Percentiles rank a stretch among this genome's conserved stretches.
Conservation (phyloP, 371 early-diverging fungal species). For the Scutellospora calospora region DNA sequence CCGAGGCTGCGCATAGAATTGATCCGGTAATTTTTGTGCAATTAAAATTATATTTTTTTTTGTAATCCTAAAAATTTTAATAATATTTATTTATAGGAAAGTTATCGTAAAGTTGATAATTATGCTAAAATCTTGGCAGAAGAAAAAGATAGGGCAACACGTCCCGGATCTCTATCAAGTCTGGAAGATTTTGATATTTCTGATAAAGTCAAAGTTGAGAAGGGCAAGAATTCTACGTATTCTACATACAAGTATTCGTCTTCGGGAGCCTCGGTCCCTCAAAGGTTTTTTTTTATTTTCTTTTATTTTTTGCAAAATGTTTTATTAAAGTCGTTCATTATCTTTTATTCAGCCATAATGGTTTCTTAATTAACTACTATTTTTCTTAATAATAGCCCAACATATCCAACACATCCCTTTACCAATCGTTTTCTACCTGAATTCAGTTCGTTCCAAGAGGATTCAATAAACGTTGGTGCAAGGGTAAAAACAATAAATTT, state of each 20-base stretch:
- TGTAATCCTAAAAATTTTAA: no score
- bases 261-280: conserved; percentile 4
- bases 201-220: no score
- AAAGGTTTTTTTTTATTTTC: not conserved
- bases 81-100: no score
- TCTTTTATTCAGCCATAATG: not conserved
- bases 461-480: conserved; percentile 86
- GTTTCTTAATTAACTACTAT: not conserved
- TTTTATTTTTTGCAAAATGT: not conserved
- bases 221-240: no score
- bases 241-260: not conserved
- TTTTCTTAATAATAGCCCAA: not conserved
- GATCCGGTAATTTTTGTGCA: no score
- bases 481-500: conserved; percentile 56
- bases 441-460: conserved; percentile 69
- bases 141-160: no score
- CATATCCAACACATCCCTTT: not conserved
- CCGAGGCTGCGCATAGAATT: no score
- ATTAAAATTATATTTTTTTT: no score
- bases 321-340: not conserved
- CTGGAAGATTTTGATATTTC: no score
- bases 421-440: conserved; percentile 58
- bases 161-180: no score
- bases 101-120: no score
- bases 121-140: no score